These are phyloP conservation scores for Sordariomycetes sp. DNA, from an alignment of 2,329 filamentous ascomycete genomes.

Conservation along the genomic window DNA sequence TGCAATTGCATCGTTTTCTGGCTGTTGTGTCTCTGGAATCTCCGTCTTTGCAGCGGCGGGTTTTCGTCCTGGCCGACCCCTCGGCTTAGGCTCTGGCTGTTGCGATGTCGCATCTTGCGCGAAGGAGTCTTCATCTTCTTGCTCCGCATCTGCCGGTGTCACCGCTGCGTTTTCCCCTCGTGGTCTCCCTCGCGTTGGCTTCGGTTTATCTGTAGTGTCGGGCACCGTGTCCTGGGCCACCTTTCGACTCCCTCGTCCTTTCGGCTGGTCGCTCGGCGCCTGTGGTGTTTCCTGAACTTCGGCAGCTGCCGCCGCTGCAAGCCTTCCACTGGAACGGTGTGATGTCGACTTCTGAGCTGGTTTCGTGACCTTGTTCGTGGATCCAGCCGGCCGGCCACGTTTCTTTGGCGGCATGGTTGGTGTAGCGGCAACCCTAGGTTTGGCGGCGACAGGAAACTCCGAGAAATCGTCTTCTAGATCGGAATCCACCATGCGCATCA, in stretches of 20 bases:
- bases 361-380: constrained; percentile 5
- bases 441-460: neutral
- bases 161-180: neutral
- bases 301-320: neutral
- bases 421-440: neutral
- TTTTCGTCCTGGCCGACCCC: neutral
- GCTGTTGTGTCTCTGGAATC: neutral
- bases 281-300: neutral
- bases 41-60: neutral
- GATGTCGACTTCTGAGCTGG: neutral
- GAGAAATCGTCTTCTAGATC: constrained; percentile 2
- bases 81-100: neutral
- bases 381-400: constrained; percentile 2
- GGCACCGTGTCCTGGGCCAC: neutral
- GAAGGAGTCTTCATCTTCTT: neutral
- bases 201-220: neutral
- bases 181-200: constrained; percentile 1
- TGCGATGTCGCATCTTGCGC: neutral
- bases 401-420: constrained; percentile 1
- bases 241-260: neutral
- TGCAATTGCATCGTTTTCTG: neutral
- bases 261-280: neutral
- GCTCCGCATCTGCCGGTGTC: constrained; percentile 1
- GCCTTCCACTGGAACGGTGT: neutral
- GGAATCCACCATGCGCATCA: constrained; percentile 3